A percentile compares a stretch with the other conserved stretches of the same genome.
These are phyloP conservation scores for Fusarium sp. DNA, from an alignment of 2,329 filamentous ascomycete genomes.

Conservation along the genomic window DNA sequence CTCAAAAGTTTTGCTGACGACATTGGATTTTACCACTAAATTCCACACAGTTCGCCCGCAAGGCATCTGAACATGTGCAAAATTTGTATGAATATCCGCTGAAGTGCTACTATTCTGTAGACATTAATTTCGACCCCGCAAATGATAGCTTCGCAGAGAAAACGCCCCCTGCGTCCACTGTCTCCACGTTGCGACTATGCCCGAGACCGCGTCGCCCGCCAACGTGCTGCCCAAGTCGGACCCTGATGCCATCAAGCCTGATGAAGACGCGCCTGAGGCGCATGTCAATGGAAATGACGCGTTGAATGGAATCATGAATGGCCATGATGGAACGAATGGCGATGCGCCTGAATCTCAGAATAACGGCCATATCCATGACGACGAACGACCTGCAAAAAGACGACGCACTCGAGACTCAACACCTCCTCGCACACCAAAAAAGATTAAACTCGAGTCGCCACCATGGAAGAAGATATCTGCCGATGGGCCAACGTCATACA, in stretches of 20 bases:
- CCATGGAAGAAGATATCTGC: constrained; percentile 92
- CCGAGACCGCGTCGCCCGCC: constrained; percentile 70
- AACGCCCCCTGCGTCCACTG: constrained; percentile 61
- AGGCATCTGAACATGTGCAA: constrained; percentile 67
- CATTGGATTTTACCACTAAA: constrained; percentile 57
- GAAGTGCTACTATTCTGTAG: constrained; percentile 62
- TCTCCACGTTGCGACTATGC: constrained; percentile 66
- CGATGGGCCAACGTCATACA: constrained; percentile 88
- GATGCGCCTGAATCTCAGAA: constrained; percentile 52
- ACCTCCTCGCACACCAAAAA: constrained; percentile 58
- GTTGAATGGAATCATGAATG: constrained; percentile 31
- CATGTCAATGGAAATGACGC: constrained; percentile 37
- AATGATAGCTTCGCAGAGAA: constrained; percentile 70
- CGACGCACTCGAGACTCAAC: constrained; percentile 68
- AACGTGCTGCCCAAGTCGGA: constrained; percentile 52
- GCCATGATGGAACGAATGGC: constrained; percentile 35
- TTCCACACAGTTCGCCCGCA: constrained; percentile 60
- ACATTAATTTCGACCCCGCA: constrained; percentile 67
- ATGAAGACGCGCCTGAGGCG: constrained; percentile 41
- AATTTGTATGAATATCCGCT: constrained; percentile 61
- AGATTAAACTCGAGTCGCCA: constrained; percentile 73
- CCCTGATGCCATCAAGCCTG: constrained; percentile 43
- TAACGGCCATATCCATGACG: constrained; percentile 54
- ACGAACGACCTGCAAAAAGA: constrained; percentile 72
- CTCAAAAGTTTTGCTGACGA: constrained; percentile 66